phyloP scores from a whole-genome alignment of 2,329 filamentous ascomycete genomes.

The Annulohypoxylon truncatum region DNA sequence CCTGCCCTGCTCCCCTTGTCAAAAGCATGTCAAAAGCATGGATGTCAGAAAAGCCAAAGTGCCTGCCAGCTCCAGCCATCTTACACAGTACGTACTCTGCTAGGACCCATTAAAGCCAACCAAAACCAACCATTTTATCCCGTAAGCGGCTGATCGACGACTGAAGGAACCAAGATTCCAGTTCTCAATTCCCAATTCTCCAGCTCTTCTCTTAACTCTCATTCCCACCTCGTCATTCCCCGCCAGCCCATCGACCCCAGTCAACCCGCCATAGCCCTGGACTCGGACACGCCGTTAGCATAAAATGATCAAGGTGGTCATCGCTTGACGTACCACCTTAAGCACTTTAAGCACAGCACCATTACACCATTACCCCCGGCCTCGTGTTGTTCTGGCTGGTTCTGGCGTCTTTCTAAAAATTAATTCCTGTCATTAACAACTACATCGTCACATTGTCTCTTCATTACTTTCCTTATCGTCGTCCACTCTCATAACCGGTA shows the following conservation, averaged over 20 bases:
- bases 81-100: neutral
- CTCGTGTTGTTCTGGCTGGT: neutral
- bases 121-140: slow-evolving; percentile 8
- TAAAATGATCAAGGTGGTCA: slow-evolving; percentile 12
- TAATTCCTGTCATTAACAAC: slow-evolving; percentile 4
- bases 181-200: slow-evolving; percentile 3
- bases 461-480: slow-evolving; percentile 10
- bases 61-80: neutral
- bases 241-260: slow-evolving; percentile 2
- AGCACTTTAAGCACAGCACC: neutral
- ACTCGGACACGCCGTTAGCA: slow-evolving; percentile 17
- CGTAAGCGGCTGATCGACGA: slow-evolving; percentile 28
- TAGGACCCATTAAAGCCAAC: neutral
- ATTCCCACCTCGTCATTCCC: slow-evolving; percentile 34
- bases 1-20: neutral
- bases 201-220: neutral
- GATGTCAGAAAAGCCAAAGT: neutral
- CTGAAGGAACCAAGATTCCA: slow-evolving; percentile 36
- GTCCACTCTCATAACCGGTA: neutral
- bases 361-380: neutral
- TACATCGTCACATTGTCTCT: neutral
- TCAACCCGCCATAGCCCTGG: slow-evolving; percentile 7
- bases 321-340: slow-evolving; percentile 9
- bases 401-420: neutral
- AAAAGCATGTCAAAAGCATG: neutral